A percentile compares a stretch with the other conserved stretches of the same genome.
Conservation (phyloP, 192 early-diverging fungal genomes). For the Glomus cerebriforme region DNA sequence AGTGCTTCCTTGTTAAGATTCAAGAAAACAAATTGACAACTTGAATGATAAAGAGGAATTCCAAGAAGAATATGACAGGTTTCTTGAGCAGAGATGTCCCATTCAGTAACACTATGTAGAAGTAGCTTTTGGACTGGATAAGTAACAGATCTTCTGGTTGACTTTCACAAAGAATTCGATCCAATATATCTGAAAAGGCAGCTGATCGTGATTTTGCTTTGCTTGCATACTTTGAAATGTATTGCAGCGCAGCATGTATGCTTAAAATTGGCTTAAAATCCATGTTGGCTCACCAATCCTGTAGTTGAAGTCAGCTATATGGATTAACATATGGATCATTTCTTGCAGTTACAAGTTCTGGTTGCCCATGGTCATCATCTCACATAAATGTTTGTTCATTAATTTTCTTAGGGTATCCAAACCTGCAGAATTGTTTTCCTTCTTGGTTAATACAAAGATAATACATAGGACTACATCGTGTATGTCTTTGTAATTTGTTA, state of each 20-base stretch:
- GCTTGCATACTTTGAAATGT: too few species aligned
- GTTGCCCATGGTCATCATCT: neutral
- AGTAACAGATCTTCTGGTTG: neutral
- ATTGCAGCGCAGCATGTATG: neutral
- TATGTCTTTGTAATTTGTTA: slow-evolving; percentile 8
- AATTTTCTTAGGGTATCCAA: slow-evolving; percentile 1
- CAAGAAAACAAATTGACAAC: too few species aligned
- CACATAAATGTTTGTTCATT: neutral
- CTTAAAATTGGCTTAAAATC: neutral
- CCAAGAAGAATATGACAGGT: too few species aligned
- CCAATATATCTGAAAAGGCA: neutral
- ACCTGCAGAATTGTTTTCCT: too few species aligned
- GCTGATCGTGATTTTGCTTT: too few species aligned
- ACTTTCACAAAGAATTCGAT: neutral
- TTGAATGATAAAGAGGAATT: too few species aligned
- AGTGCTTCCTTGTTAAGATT: too few species aligned
- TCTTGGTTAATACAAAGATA: too few species aligned
- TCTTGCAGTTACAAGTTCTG: neutral
- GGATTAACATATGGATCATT: too few species aligned
- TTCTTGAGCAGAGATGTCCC: too few species aligned
- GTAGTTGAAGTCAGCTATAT: too few species aligned
- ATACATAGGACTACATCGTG: slow-evolving; percentile 5
- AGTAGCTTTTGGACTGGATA: neutral
- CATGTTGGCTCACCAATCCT: too few species aligned
- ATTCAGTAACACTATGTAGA: neutral